A percentile compares a stretch with the other conserved stretches of the same genome.
Evolutionary conservation across 2,329 filamentous ascomycete species (phyloP).

Genomic region (Onygenales sp.): DNA sequence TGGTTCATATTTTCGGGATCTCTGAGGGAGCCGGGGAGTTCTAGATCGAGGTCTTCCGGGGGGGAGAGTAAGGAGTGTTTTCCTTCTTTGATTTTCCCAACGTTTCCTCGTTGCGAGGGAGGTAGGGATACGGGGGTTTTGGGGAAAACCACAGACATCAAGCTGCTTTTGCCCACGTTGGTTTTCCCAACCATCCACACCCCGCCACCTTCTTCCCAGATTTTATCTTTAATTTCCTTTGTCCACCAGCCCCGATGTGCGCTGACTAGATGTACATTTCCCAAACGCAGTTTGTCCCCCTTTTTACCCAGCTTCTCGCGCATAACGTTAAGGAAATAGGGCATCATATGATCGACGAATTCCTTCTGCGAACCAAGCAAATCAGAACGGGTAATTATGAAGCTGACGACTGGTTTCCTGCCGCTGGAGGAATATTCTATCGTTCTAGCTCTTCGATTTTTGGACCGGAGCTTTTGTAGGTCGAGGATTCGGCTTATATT

Average conservation of each 20-base stretch:
- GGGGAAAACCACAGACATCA: constrained; percentile 82
- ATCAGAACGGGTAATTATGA: constrained; percentile 84
- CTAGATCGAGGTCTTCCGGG: background rate
- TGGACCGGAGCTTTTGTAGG: constrained; percentile 63
- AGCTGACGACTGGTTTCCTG: constrained; percentile 72
- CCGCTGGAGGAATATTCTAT: constrained; percentile 57
- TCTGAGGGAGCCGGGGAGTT: background rate
- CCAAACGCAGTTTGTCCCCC: constrained; percentile 65
- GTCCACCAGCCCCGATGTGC: constrained; percentile 88
- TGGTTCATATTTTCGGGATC: background rate
- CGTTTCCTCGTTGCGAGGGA: constrained; percentile 49
- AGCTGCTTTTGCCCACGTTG: constrained; percentile 91
- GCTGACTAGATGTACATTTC: constrained; percentile 80
- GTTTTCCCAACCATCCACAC: constrained; percentile 97
- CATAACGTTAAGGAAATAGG: constrained; percentile 68
- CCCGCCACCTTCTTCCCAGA: constrained; percentile 73
- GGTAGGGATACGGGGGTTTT: constrained; percentile 47
- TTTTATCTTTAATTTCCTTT: constrained; percentile 71
- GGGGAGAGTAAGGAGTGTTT: background rate
- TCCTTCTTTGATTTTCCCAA: background rate
- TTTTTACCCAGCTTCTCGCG: constrained; percentile 62
- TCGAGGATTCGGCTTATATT: constrained; percentile 61
- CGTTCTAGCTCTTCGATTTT: constrained; percentile 66
- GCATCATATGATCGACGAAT: constrained; percentile 78
- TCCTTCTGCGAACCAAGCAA: constrained; percentile 74